These are phyloP conservation scores for Suhomyces sp. DNA, from an alignment of 805 yeast genomes.

Conservation along the genomic window DNA sequence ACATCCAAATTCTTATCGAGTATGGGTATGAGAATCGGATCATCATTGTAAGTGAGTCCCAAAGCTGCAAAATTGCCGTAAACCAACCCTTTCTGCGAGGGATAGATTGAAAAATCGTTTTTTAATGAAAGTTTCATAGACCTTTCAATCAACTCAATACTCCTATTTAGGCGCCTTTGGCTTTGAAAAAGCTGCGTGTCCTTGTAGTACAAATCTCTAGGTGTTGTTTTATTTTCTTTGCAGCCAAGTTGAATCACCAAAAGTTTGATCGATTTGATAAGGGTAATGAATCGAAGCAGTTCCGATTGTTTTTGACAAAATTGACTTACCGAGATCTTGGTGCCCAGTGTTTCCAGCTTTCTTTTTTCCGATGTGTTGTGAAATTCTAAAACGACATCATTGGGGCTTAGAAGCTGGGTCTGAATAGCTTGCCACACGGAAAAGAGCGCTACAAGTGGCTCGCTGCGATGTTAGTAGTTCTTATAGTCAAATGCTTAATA, in stretches of 20 bases:
- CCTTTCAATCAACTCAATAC: conserved; percentile 36
- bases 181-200: conserved; percentile 49
- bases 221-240: conserved; percentile 29
- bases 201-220: conserved; percentile 57
- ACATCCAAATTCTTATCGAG: conserved; percentile 1
- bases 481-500: background rate
- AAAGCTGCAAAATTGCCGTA: conserved; percentile 29
- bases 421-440: background rate
- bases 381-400: background rate
- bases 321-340: background rate
- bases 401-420: background rate
- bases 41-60: conserved; percentile 2
- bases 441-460: background rate
- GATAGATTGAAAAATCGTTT: conserved; percentile 41
- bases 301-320: background rate
- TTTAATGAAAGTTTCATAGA: conserved; percentile 37
- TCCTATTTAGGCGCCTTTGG: conserved; percentile 42
- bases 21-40: conserved; percentile 28
- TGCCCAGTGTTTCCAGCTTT: no score
- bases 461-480: background rate
- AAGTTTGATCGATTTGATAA: conserved; percentile 5
- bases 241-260: background rate
- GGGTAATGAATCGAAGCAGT: background rate
- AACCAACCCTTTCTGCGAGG: conserved; percentile 57
- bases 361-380: background rate